Base-by-base conservation (phyloP, 2,329 filamentous ascomycete genomes). In the Cladorrhinum sp. region DNA sequence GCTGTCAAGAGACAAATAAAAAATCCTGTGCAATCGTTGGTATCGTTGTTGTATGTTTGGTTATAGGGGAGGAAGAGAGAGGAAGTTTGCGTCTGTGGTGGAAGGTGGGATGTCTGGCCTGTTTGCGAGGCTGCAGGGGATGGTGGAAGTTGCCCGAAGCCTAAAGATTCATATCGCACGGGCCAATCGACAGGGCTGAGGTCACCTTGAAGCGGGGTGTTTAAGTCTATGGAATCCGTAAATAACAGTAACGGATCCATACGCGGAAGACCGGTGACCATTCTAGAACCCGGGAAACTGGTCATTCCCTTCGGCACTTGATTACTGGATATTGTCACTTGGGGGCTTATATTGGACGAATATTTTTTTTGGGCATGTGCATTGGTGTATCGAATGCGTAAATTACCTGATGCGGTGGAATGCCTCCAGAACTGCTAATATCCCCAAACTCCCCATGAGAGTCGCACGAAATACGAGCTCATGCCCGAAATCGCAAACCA, bases 101-200 rank as follows among this genome's bases (percentile, higher is more conserved):
- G 53, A 56, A 30, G 52, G 59, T 36, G 42, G 50, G 56, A 55
- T 56, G 62, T 54, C 54, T 57, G 49, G 50, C 53, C 50, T 49
- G 49, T 57, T 26, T 63, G 62, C 63, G 65, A 66, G 64, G 64
- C 64, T 66, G 66, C 61, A 55, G 65, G 64, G 67, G 55, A 63
- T 63, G 65, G 68, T 73, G 73, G 76, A 79, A 79, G 70, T 73
- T 74, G 69, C 72, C 72, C 77, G 76, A 79, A 79, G 73, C 72
- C 69, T 68, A 76, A 76, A 75, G 74, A 76, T 73, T 65, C 66
- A 62, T 63, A 60, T 60, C 18, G 62, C 64, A 69, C 68, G 66
- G 68, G 64, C 67, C 67, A 65, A 59, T 53, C 59, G 49, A 55
- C 64, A 67, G 65, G 67, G 68, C 67, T 70, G 67, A 68, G 62